Evolutionary conservation across 225 moss, liverwort and hornwort genomes (phyloP).

Genomic region (Physcomitrellopsis africana): DNA sequence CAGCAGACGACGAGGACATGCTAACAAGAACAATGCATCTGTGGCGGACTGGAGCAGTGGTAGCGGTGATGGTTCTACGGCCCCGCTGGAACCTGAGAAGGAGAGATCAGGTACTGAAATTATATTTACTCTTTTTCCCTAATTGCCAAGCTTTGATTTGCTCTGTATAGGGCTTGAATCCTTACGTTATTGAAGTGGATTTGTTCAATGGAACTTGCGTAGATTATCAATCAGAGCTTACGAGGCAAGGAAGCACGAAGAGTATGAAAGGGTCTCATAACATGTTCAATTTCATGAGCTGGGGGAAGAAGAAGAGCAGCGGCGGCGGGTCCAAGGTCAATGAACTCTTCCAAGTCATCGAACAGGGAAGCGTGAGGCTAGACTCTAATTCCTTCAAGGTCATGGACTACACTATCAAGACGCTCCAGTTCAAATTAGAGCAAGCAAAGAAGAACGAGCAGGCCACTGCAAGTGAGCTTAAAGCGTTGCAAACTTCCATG

Average conservation of each 20-base stretch:
- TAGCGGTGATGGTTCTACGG: slow-evolving; percentile 41
- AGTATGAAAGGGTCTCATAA: slow-evolving; percentile 34
- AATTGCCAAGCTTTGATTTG: neutral
- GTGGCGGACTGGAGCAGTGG: slow-evolving; percentile 31
- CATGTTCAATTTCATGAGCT: slow-evolving; percentile 48
- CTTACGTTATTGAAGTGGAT: neutral
- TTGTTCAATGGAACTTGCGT: slow-evolving; percentile 12
- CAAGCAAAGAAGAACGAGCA: slow-evolving; percentile 50
- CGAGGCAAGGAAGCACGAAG: slow-evolving; percentile 38
- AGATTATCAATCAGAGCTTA: slow-evolving; percentile 36
- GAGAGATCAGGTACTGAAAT: slow-evolving; percentile 39
- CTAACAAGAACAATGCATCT: slow-evolving; percentile 26
- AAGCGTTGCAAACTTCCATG: slow-evolving; percentile 43
- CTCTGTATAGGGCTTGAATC: neutral
- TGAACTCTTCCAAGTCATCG: slow-evolving; percentile 36
- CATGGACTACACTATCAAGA: slow-evolving; percentile 63
- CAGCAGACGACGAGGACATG: slow-evolving; percentile 33
- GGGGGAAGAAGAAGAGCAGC: slow-evolving; percentile 52
- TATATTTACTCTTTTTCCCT: neutral
- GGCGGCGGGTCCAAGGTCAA: slow-evolving; percentile 27
- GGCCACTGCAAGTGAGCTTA: slow-evolving; percentile 45
- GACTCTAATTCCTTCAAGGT: slow-evolving; percentile 59
- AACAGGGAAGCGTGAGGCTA: slow-evolving; percentile 34
- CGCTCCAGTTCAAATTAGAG: slow-evolving; percentile 49
- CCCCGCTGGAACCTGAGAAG: slow-evolving; percentile 36